Percentiles rank a stretch among this genome's conserved stretches.
Conservation (phyloP, 2,329 filamentous ascomycete genomes). For the Zymoseptoria crescenta region DNA sequence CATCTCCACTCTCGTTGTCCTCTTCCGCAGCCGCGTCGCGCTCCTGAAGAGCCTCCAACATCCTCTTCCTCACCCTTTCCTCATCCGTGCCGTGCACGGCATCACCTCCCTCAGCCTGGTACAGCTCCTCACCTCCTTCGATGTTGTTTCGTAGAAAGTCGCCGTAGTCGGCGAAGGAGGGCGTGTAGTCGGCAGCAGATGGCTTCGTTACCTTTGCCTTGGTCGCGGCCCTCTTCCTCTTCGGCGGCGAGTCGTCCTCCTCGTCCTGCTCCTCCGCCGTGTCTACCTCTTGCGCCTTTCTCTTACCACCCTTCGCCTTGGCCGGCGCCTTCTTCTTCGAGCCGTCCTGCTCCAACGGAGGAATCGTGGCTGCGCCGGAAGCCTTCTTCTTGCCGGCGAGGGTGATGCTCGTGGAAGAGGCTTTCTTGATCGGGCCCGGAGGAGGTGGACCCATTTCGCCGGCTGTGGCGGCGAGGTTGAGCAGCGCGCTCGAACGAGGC, state of each 20-base stretch:
- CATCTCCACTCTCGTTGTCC: too few relatives aligned
- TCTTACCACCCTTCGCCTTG: neutral
- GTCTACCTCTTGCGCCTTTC: neutral
- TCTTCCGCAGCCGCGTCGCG: too few relatives aligned
- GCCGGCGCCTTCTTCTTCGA: neutral
- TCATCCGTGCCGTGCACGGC: neutral
- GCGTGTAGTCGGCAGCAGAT: too few relatives aligned
- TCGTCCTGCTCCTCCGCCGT: too few relatives aligned
- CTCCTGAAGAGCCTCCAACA: neutral
- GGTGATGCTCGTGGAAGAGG: neutral
- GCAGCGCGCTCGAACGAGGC: too few relatives aligned
- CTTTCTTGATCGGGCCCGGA: neutral
- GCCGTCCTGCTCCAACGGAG: too few relatives aligned
- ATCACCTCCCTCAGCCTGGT: neutral
- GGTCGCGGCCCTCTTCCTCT: too few relatives aligned
- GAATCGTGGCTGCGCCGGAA: too few relatives aligned
- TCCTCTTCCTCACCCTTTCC: neutral
- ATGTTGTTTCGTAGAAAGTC: neutral
- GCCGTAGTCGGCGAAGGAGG: neutral
- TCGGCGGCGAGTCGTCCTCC: too few relatives aligned
- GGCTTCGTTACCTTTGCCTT: too few relatives aligned
- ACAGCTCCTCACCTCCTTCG: neutral
- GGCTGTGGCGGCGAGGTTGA: too few relatives aligned
- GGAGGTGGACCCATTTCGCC: neutral
- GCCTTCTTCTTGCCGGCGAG: too few relatives aligned